Conservation (phyloP, 306 rosid species). For the Cicer pinnatifidum region DNA sequence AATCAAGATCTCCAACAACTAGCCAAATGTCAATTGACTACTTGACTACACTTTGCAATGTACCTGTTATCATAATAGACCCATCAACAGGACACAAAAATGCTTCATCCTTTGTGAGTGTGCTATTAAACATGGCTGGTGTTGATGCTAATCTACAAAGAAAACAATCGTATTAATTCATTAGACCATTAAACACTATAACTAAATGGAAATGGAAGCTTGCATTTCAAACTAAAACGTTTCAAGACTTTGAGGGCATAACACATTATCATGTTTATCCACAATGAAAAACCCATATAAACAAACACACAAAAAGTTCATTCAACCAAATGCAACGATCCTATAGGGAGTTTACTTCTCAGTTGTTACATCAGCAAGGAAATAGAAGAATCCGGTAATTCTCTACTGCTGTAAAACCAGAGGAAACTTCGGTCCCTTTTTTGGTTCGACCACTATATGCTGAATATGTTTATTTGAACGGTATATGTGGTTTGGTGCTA, state of each 20-base stretch:
- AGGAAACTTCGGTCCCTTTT: background rate
- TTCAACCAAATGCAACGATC: background rate
- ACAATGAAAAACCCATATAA: too few relatives aligned
- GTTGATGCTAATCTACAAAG: constrained; percentile 85
- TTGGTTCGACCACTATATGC: background rate
- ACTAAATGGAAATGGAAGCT: too few relatives aligned
- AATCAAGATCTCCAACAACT: constrained; percentile 20
- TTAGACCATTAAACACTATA: constrained; percentile 7
- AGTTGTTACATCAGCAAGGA: background rate
- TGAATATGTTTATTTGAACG: constrained; percentile 1
- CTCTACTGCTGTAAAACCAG: background rate
- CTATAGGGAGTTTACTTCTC: background rate
- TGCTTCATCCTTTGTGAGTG: constrained; percentile 69
- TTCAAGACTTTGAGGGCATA: background rate
- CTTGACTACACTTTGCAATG: constrained; percentile 33
- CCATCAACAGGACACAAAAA: constrained; percentile 83
- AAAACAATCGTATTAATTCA: constrained; percentile 39
- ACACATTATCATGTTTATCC: too few relatives aligned
- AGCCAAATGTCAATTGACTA: constrained; percentile 31
- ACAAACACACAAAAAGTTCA: too few relatives aligned
- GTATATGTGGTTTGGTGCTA: background rate
- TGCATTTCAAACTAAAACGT: background rate
- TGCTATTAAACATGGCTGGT: constrained; percentile 96
- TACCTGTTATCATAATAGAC: constrained; percentile 94
- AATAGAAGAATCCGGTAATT: too few relatives aligned